Conservation (phyloP, 805 yeast genomes). For the Torulaspora gathmanii region DNA sequence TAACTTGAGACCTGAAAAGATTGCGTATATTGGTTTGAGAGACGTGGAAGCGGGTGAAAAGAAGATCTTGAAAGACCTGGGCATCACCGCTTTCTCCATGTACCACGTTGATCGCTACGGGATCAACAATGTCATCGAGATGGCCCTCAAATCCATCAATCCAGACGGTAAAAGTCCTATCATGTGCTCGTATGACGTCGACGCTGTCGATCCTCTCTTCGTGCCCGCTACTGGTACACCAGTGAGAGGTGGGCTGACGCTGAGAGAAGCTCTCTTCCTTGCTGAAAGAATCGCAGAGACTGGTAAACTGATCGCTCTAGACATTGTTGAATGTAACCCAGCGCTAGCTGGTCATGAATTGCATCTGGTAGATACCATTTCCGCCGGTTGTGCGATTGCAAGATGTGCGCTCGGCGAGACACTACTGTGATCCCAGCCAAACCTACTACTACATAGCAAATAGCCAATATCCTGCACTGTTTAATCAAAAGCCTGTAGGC, state of each 20-base stretch:
- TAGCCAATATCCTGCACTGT: background rate
- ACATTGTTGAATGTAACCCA: constrained; percentile 92
- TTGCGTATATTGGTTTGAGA: constrained; percentile 91
- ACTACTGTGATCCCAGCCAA: constrained; percentile 34
- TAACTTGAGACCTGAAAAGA: constrained; percentile 57
- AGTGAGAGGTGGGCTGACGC: constrained; percentile 90
- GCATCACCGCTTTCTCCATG: constrained; percentile 87
- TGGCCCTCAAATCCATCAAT: constrained; percentile 77
- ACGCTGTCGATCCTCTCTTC: constrained; percentile 89
- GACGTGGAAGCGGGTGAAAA: constrained; percentile 89
- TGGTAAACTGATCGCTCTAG: constrained; percentile 83
- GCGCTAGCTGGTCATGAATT: constrained; percentile 70
- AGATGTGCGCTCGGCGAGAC: constrained; percentile 95
- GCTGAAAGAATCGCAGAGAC: constrained; percentile 90
- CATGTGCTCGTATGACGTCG: constrained; percentile 91
- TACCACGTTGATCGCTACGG: constrained; percentile 94
- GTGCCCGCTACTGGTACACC: constrained; percentile 99
- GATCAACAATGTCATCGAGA: constrained; percentile 81
- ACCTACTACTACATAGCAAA: no score
- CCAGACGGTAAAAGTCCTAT: constrained; percentile 71
- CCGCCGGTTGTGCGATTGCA: constrained; percentile 85
- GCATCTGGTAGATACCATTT: constrained; percentile 77
- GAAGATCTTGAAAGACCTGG: constrained; percentile 60
- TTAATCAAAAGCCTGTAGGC: background rate
- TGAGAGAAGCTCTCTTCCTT: constrained; percentile 88